Evolutionary conservation across 305 asterid species (phyloP), one percentile per base, ranked within the genome.

Genomic region (Nicotiana rustica): DNA sequence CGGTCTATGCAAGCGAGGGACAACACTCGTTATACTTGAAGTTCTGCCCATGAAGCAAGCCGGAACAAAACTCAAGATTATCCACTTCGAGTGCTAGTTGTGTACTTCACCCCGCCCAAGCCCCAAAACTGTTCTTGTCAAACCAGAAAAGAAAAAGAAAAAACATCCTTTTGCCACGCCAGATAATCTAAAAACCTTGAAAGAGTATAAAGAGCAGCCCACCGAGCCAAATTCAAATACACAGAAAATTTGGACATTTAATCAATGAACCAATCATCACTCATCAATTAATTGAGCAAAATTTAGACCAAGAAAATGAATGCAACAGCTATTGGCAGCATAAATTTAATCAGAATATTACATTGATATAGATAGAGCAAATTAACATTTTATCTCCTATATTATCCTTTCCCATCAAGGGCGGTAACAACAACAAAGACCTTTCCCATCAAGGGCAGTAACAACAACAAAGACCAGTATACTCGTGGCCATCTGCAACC

Each of bases 221-320:
- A 18, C 33, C 3, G 6, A 25, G 36, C 61, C 61, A 47, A 71
- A 44, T 44, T 41, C 38, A 70, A 71, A 44, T 38, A 36, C 36
- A 19, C 4, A 47, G 6, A 65, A 71, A 44, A 44, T 44, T 18
- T 47, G 61, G 17, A 49, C 12, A 49, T 19, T 10, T 47, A 21
- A 73, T 47, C 62, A 47, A 73, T 47, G 21, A 73, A 49, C 41
- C 19, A 71, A 73, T 73, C 62, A 13, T 73, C 59, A 25, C 35
- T 73, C 61, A 73, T 57, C 21, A 73, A 19, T 10, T 71, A 73
- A 61, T 75, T 52, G 47, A 75, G 15, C 29, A 75, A 75, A 75
- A 49, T 2, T 70, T 70, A 41, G 78, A 56, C 6, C 6, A 19
- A 14, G 7, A 19, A 44, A 44, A 71, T 70, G 59, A 18, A 70